Conservation (phyloP, 2,329 filamentous ascomycete species). For the Cladosporium velox region DNA sequence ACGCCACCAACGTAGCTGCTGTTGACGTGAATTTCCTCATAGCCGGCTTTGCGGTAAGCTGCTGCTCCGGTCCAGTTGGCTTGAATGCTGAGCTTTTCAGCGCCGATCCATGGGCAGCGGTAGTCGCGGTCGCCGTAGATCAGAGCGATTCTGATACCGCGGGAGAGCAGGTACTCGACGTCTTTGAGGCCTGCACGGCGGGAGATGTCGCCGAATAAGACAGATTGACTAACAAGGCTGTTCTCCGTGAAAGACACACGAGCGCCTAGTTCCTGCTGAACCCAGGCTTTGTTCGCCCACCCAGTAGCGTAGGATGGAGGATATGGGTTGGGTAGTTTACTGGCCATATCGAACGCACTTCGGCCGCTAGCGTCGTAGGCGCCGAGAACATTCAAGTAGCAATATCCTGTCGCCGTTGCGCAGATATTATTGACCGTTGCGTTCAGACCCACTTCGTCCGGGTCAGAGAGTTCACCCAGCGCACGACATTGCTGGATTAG, state of each 20-base stretch:
- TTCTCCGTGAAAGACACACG: slow-evolving; percentile 46
- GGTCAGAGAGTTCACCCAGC: slow-evolving; percentile 51
- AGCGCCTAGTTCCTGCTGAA: slow-evolving; percentile 50
- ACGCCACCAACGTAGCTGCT: slow-evolving; percentile 33
- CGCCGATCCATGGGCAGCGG: slow-evolving; percentile 34
- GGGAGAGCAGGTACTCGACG: slow-evolving; percentile 31
- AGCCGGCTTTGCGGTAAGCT: slow-evolving; percentile 33
- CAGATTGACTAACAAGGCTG: slow-evolving; percentile 20
- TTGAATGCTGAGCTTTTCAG: slow-evolving; percentile 33
- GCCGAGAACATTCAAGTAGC: slow-evolving; percentile 23
- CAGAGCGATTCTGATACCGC: slow-evolving; percentile 31
- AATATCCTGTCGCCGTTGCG: slow-evolving; percentile 27
- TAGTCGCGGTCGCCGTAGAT: slow-evolving; percentile 36
- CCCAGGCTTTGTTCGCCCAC: slow-evolving; percentile 49
- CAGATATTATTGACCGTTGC: slow-evolving; percentile 46
- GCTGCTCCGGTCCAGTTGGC: slow-evolving; percentile 30
- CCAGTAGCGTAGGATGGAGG: slow-evolving; percentile 34
- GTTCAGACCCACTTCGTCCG: slow-evolving; percentile 47
- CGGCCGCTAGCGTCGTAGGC: slow-evolving; percentile 24
- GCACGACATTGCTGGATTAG: slow-evolving; percentile 54
- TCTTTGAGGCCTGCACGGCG: slow-evolving; percentile 27
- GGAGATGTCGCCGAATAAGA: slow-evolving; percentile 28
- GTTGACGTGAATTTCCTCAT: slow-evolving; percentile 34
- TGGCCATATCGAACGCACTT: slow-evolving; percentile 30
- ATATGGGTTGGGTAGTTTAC: slow-evolving; percentile 27